Evolutionary conservation across 2,329 filamentous ascomycete genomes (phyloP).

Genomic region (Paecilomyces formosus): DNA sequence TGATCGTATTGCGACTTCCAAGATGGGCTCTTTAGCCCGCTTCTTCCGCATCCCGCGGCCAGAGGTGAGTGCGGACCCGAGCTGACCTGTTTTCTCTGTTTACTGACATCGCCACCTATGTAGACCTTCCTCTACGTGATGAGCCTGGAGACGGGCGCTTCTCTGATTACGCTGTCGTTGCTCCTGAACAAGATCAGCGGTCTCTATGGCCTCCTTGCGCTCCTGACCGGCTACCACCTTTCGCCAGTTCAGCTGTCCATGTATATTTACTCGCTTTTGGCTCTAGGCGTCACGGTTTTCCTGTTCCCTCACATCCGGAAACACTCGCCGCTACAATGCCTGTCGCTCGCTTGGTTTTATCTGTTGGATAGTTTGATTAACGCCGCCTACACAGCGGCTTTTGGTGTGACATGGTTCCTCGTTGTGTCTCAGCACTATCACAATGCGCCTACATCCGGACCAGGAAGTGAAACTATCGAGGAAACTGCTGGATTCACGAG

Average conservation of each 20-base stretch:
- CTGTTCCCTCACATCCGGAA: conserved; percentile 74
- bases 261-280: conserved; percentile 77
- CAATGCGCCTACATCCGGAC: conserved; percentile 35
- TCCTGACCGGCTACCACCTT: conserved; percentile 78
- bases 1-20: conserved; percentile 9
- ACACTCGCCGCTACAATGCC: conserved; percentile 69
- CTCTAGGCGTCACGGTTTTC: conserved; percentile 60
- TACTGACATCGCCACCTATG: conserved; percentile 8
- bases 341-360: conserved; percentile 80
- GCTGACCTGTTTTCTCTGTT: background rate
- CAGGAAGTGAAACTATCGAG: conserved; percentile 51
- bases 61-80: conserved; percentile 24
- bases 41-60: conserved; percentile 44
- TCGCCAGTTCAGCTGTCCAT: conserved; percentile 79
- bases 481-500: conserved; percentile 59
- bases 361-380: conserved; percentile 76
- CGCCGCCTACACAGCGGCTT: conserved; percentile 70
- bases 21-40: conserved; percentile 33
- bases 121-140: conserved; percentile 81
- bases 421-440: conserved; percentile 55
- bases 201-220: conserved; percentile 80
- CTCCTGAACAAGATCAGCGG: conserved; percentile 90
- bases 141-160: conserved; percentile 77
- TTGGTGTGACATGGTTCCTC: conserved; percentile 80
- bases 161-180: conserved; percentile 74